These are phyloP conservation scores for Isoetes taiwanensis DNA, from an alignment of 75 land plant species.

Conservation along the genomic window DNA sequence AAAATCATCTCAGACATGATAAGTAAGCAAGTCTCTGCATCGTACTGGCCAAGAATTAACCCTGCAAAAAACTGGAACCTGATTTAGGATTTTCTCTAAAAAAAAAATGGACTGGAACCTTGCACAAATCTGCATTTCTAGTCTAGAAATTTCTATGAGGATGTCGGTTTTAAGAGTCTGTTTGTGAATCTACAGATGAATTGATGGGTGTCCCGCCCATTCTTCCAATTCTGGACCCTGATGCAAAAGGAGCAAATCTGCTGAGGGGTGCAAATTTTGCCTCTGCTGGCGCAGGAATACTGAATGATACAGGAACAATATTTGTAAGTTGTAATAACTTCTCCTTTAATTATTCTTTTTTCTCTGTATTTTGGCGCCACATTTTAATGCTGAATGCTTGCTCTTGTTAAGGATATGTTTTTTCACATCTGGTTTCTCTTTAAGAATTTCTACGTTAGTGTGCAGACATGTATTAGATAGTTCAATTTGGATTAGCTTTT, in stretches of 20 bases:
- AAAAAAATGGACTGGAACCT: too few species aligned
- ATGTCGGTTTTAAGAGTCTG: not conserved
- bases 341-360: not conserved
- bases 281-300: conserved; percentile 54
- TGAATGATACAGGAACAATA: conserved; percentile 20
- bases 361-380: not conserved
- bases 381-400: not conserved
- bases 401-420: too few species aligned
- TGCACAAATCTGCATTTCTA: not conserved
- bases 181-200: conserved; percentile 10
- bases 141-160: too few species aligned
- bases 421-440: too few species aligned
- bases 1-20: conserved; percentile 24
- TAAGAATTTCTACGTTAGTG: too few species aligned
- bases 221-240: conserved; percentile 8
- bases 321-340: conserved; percentile 23
- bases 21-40: conserved; percentile 6
- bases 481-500: too few species aligned
- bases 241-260: not conserved
- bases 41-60: too few species aligned
- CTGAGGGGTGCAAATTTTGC: conserved; percentile 43
- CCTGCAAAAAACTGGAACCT: too few species aligned
- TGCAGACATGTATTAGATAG: too few species aligned
- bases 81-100: too few species aligned
- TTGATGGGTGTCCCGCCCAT: conserved; percentile 13